Base-by-base conservation (phyloP, 1,284 basidiomycete species). In the Moesziomyces sp. region DNA sequence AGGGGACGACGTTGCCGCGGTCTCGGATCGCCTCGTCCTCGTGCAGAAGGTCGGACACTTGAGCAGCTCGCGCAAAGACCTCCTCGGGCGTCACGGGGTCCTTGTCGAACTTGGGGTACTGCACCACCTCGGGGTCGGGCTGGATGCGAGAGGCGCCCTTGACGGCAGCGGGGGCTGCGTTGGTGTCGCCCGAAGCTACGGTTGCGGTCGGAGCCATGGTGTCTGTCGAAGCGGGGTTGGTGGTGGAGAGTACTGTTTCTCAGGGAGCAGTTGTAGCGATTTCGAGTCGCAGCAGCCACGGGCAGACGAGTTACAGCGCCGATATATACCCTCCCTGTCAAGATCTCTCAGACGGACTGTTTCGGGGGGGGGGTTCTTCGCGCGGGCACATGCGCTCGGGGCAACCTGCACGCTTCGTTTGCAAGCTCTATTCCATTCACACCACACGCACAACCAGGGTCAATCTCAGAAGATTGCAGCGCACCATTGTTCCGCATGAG, bases 1-100 rank as follows among this genome's bases (percentile, higher is more conserved):
- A 77, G 13, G 82, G 82, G 1, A 83, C 78, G n/a, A 81, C 79
- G 45, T 83, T 83, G 43, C 76, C 72, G 5, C 77, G 75, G 62
- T 83, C 82, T 16, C 82, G 72, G 58, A 77, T 71, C 18, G 80
- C 77, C 51, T 81, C 82, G 56, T 82, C 82, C 26, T 66, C 49
- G 59, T 76, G 78, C 24, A 83, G 71, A 4, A 83, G 73, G 21
- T 73, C 66, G 0, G 79, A 65, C 26, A 83, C 81, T 42, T 83
- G 68, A 33, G 80, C 63, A n/a, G 82, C 82, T 18, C 82, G 74
- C 9, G 54, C 58, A 38, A 65, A 77, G 60, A 78, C 80, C 28
- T 81, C 76, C 18, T 76, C 78, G 13, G 66, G 58, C 2, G 76
- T 78, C 21, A 52, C 54, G 13, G 80, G 80, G 42, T 70, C 61